These are phyloP conservation scores for Pistacia integerrima DNA, from an alignment of 345 rosid genomes.

Conservation along the genomic window DNA sequence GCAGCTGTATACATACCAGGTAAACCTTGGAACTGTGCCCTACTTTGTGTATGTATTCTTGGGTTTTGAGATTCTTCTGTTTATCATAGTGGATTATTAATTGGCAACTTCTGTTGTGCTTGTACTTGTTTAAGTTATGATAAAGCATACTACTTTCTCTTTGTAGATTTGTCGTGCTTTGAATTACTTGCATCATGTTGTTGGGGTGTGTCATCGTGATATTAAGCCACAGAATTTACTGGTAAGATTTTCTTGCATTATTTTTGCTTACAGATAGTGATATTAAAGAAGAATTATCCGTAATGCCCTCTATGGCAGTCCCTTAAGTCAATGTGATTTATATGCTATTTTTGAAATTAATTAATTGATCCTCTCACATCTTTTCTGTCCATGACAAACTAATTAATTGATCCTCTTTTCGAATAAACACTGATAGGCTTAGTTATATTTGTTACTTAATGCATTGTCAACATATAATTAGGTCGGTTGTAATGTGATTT, in stretches of 20 bases:
- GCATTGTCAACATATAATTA: constrained; percentile 3
- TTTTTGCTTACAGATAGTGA: neutral
- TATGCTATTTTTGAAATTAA: neutral
- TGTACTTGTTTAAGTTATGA: neutral
- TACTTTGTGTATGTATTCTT: neutral
- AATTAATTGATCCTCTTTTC: too few relatives aligned
- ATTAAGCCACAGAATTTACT: constrained; percentile 96
- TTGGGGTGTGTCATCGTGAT: constrained; percentile 97
- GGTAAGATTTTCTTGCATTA: constrained; percentile 49
- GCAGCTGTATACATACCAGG: constrained; percentile 81
- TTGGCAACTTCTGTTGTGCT: neutral
- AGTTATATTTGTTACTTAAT: neutral
- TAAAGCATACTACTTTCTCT: constrained; percentile 21
- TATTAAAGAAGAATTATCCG: neutral
- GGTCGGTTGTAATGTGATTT: constrained; percentile 24
- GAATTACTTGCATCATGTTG: constrained; percentile 84
- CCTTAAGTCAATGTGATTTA: neutral
- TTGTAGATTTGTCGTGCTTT: constrained; percentile 90
- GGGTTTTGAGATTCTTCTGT: constrained; percentile 2
- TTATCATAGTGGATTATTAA: neutral
- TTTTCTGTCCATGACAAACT: too few relatives aligned
- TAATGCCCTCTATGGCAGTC: neutral
- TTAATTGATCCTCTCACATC: neutral
- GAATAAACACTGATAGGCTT: neutral
- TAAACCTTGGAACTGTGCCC: constrained; percentile 23